Conservation (phyloP, 257 asterid species). For the Ehretia macrophylla region DNA sequence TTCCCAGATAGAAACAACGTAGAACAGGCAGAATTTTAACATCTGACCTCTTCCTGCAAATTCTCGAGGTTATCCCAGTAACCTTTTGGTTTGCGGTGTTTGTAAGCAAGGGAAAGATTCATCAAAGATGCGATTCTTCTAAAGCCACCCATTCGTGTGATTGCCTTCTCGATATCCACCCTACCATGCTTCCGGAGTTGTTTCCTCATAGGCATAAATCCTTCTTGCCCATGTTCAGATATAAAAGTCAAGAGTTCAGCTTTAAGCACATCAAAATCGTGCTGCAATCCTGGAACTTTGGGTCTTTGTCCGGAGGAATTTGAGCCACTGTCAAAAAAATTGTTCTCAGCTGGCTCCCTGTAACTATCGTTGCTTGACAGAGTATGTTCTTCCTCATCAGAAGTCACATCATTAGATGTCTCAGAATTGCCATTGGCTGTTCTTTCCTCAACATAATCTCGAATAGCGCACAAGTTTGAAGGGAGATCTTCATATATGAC, state of each 20-base stretch:
- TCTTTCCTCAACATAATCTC: slow-evolving; percentile 68
- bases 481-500: slow-evolving; percentile 98
- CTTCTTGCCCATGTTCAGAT: slow-evolving; percentile 83
- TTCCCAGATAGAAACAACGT: no score
- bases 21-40: not conserved
- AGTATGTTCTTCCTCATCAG: slow-evolving; percentile 23
- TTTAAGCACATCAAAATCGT: slow-evolving; percentile 77
- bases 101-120: slow-evolving; percentile 91
- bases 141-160: slow-evolving; percentile 89
- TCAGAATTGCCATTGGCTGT: slow-evolving; percentile 29
- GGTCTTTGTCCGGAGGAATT: slow-evolving; percentile 57
- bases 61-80: slow-evolving; percentile 93
- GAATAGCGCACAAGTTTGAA: slow-evolving; percentile 87
- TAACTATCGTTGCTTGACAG: slow-evolving; percentile 16
- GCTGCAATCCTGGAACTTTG: slow-evolving; percentile 82
- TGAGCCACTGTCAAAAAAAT: slow-evolving; percentile 29
- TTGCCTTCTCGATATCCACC: slow-evolving; percentile 91
- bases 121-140: slow-evolving; percentile 66
- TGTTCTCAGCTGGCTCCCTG: slow-evolving; percentile 19
- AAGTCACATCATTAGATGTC: slow-evolving; percentile 11
- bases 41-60: slow-evolving; percentile 80
- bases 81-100: slow-evolving; percentile 93
- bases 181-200: slow-evolving; percentile 75
- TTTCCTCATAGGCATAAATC: slow-evolving; percentile 98
- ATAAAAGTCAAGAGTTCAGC: slow-evolving; percentile 77